These are phyloP conservation scores for Trichomonascaceae sp. DNA, from an alignment of 1,139 yeast species.

Conservation along the genomic window DNA sequence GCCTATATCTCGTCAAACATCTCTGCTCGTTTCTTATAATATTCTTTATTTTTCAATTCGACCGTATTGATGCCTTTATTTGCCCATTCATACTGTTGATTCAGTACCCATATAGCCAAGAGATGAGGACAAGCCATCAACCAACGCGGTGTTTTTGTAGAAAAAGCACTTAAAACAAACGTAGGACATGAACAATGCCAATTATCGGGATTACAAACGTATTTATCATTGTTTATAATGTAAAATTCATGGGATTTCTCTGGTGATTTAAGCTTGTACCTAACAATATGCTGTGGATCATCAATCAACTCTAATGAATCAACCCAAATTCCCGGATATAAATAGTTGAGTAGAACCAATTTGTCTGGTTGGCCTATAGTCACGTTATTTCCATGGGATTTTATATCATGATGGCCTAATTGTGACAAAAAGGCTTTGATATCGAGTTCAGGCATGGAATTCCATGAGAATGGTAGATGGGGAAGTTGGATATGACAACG, in stretches of 20 bases:
- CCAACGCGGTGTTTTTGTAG: not conserved
- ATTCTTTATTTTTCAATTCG: not conserved
- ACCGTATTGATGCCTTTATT: not conserved
- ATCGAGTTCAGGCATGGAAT: conserved; percentile 1
- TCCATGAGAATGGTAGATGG: no score
- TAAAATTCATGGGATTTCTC: not conserved
- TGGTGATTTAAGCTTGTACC: not conserved
- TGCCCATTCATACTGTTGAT: not conserved
- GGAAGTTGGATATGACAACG: no score
- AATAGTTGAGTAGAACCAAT: conserved; percentile 4
- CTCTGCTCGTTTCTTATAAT: not conserved
- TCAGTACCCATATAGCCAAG: not conserved
- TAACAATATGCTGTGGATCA: not conserved
- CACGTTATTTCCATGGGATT: conserved; percentile 2
- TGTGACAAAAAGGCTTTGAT: conserved; percentile 1
- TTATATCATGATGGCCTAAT: conserved; percentile 4
- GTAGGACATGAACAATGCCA: conserved; percentile 6
- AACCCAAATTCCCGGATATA: conserved; percentile 5
- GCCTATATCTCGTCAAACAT: not conserved
- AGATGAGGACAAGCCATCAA: conserved; percentile 2
- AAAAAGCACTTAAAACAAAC: not conserved
- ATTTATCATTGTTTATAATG: not conserved
- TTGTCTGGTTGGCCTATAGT: conserved; percentile 2
- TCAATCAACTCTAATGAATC: conserved; percentile 5
- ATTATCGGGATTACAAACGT: not conserved